Base-by-base conservation (phyloP, 495 filamentous ascomycete species). In the Aspergillus carlsbadensis region DNA sequence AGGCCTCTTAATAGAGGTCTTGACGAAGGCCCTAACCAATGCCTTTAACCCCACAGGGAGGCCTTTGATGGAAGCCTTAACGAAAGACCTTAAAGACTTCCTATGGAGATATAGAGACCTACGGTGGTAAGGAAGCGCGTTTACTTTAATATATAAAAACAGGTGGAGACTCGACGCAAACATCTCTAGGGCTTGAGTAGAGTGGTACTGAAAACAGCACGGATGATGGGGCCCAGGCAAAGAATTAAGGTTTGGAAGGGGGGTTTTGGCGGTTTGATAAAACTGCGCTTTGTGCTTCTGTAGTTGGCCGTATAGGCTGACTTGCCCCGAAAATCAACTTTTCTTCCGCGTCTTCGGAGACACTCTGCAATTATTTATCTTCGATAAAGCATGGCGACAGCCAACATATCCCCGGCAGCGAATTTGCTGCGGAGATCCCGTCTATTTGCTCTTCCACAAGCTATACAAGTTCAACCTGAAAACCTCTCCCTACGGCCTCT, bases 341-440 rank as follows among this genome's bases (percentile, higher is more conserved):
- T 74, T 75, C 69, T 70, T 51, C 65, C 65, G 56, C 54, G 54
- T 55, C 15, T 31, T 8, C n/a, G n/a, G n/a, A 6, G 35, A 18
- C 45, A 61, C 48, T 45, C 31, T 52, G 39, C 42, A 53, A 44
- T 50, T 42, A 56, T 65, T 67, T 60, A 42, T 54, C 54, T 45
- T 61, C 63, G 47, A 70, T 53, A 63, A n/a, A 65, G 63, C 53
- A 83, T 83, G 81, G 72, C 78, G 39, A 60, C 75, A 43, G 73
- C 71, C 53, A 76, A 73, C 63, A 52, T 81, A 45, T 84, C 81
- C 42, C 85, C 85, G 43, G 82, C 84, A 49, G 85, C 85, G 29
- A 83, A 82, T 59, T 69, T 87, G 54, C 76, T 88, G 43, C 81
- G 84, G 59, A 80, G 78, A 41, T 87, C 85, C 15, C 81, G 85